These are phyloP conservation scores for Linnemannia exigua DNA, from an alignment of 192 early-diverging fungal genomes.

Conservation along the genomic window DNA sequence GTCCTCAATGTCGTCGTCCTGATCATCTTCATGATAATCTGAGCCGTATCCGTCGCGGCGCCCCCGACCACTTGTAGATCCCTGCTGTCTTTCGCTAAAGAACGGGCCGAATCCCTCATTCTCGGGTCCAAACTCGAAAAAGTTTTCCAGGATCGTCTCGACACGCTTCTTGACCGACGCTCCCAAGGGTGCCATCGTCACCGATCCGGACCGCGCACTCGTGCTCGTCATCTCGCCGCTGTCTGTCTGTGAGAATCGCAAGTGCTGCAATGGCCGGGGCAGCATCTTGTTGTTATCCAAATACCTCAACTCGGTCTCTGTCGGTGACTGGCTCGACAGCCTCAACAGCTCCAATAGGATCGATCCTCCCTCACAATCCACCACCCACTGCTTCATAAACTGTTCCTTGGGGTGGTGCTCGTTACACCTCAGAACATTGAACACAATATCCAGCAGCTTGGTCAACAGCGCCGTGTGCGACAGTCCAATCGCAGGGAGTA, in stretches of 20 bases:
- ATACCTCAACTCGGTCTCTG: slow-evolving; percentile 22
- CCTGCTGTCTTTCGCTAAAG: slow-evolving; percentile 33
- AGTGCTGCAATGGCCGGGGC: slow-evolving; percentile 43
- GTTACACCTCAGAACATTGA: slow-evolving; percentile 52
- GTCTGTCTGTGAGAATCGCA: slow-evolving; percentile 32
- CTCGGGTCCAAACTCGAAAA: slow-evolving; percentile 57
- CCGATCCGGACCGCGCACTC: not conserved
- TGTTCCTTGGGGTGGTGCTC: slow-evolving; percentile 56
- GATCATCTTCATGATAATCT: slow-evolving; percentile 36
- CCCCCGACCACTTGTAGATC: not conserved
- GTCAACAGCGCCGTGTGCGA: slow-evolving; percentile 35
- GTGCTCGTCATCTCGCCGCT: slow-evolving; percentile 2
- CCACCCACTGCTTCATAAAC: slow-evolving; percentile 56
- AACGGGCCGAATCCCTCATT: slow-evolving; percentile 56
- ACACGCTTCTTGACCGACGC: slow-evolving; percentile 47
- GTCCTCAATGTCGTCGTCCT: slow-evolving; percentile 46
- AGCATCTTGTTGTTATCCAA: slow-evolving; percentile 41
- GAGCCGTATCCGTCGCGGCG: slow-evolving; percentile 34
- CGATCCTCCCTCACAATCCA: slow-evolving; percentile 47
- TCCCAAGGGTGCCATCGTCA: slow-evolving; percentile 13
- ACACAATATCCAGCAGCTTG: slow-evolving; percentile 51
- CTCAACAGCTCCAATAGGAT: slow-evolving; percentile 47
- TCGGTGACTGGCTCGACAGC: slow-evolving; percentile 13
- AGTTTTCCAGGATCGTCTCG: slow-evolving; percentile 54
- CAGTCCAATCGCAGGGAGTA: slow-evolving; percentile 40